Evolutionary conservation across 176 grass and related monocot species (phyloP).

Genomic region (Lolium multiflorum): DNA sequence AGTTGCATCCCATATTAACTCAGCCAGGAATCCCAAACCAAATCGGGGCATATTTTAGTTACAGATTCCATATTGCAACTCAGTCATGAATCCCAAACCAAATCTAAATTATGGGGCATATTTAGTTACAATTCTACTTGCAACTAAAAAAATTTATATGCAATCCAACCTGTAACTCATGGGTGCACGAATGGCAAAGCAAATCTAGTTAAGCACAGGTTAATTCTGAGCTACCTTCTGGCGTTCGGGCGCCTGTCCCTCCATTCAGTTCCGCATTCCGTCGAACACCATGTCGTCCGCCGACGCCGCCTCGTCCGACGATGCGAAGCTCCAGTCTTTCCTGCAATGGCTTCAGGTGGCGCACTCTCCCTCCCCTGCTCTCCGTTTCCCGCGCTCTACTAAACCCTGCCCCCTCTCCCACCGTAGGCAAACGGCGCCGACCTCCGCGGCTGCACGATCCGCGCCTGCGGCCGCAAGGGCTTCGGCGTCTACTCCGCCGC

Average conservation of each 20-base stretch:
- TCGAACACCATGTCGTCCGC: slow-evolving; percentile 43
- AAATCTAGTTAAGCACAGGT: no score
- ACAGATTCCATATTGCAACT: no score
- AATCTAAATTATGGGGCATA: no score
- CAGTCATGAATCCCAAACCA: no score
- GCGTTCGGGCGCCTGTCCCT: not conserved
- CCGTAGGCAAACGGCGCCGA: slow-evolving; percentile 71
- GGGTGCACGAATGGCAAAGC: no score
- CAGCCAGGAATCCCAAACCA: no score
- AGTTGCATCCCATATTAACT: no score
- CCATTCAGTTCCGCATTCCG: slow-evolving; percentile 31
- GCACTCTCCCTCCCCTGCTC: not conserved
- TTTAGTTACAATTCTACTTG: no score
- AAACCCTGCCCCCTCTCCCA: not conserved
- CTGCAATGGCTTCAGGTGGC: slow-evolving; percentile 88
- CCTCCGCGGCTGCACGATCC: slow-evolving; percentile 75
- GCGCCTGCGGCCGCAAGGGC: slow-evolving; percentile 55
- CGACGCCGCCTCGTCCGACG: not conserved
- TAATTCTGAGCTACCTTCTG: no score
- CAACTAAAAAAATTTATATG: no score
- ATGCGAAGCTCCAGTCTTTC: slow-evolving; percentile 73
- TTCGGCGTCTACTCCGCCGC: slow-evolving; percentile 71
- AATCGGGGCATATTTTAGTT: no score
- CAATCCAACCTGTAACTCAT: no score
- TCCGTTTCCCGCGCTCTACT: not conserved